Evolutionary conservation across 768 basidiomycete genomes (phyloP), one percentile per base, ranked within the genome.

Genomic region (Amanita molliuscula): DNA sequence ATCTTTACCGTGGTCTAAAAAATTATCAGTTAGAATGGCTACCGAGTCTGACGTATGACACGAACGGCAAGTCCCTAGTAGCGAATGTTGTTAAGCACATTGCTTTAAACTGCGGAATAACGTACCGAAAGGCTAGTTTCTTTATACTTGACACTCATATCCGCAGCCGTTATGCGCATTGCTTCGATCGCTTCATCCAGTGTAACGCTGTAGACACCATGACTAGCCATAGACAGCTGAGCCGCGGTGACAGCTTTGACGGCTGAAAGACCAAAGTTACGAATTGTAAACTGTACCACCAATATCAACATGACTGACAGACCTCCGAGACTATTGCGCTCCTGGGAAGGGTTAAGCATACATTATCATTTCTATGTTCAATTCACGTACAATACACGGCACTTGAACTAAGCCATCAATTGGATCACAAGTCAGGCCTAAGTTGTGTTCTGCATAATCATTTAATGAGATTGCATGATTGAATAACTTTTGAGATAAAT

Each of bases 181-280:
- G 93, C 92, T 64, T 91, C 89, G 49, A 97, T 96, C 2, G 93
- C 94, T 64, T 96, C 91, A 61, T 97, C 94, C 16, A 97, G 73
- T 0, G 84, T 85, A 31, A 94, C 91, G 29, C 82, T 79, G 58
- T 91, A 91, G 11, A 88, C 75, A 0, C 89, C 93, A 59, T 89
- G 79, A 53, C 88, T 89, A 7, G 93, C 91, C 78, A 96, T 85
- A 6, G 94, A 90, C 4, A 97, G 75, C 61, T 97, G 95, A 16
- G 93, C 93, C 9, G 94, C 93, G 16, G 91, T 93, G 40, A 94
- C 76, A 3, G 90, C 91, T 65, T 95, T 94, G 46, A 94, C 90
- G 48, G 92, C 92, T 86, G 59, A 41, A 36, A 40, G 51, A 37
- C 23, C 44, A 52, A 31, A 13, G 23, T 21, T 28, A 25, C 53